Evolutionary conservation across 441 rosid species (phyloP), one percentile per base, ranked within the genome.

Genomic region (Erysimum pusillum): DNA sequence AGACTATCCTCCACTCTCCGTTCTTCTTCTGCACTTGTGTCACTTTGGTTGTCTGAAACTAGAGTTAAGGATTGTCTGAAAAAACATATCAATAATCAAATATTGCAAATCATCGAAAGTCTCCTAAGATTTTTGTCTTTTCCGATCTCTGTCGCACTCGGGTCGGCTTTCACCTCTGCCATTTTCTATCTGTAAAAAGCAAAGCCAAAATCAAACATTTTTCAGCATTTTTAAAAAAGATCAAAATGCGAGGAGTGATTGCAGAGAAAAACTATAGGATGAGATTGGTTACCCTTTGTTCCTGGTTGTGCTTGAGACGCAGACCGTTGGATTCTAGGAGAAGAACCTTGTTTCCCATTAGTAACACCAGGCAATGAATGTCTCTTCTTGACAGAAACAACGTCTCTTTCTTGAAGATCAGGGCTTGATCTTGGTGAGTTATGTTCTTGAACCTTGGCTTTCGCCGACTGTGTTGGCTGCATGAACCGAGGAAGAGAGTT

Each of bases 341-440:
- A 79, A 38, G 99, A 78, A 38, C 87, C 91, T 80, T 96, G 96
- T 81, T 96, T 86, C 66, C 92, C 98, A 83, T 93, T 93, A 56
- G 86, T 54, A 79, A 66, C 87, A 66, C 54, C 93, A 60, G 99
- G 96, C 75, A 93, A 81, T 28, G 99, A 93, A 80, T 88, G 97
- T 67, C 98, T 89, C 87, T 96, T 96, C 90, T 96, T 91, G 61
- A 70, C 28, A 51, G 82, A 81, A 35, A 32, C 70, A 32, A 70
- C 59, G 34, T 96, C 98, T 85, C 89, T 85, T 54, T 93, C 98
- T 4, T 86, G 94, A 79, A 88, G 80, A 74, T 93, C 98, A 42
- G 98, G 98, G 77, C 98, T 96, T 59, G 98, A 93, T 79, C 97
- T 88, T 12, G 99, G 99, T 7, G 97, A 91, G 84, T 70, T 96